These are phyloP conservation scores for Ophioceras dolichostomum DNA, from an alignment of 2,329 filamentous ascomycete genomes.

Conservation along the genomic window DNA sequence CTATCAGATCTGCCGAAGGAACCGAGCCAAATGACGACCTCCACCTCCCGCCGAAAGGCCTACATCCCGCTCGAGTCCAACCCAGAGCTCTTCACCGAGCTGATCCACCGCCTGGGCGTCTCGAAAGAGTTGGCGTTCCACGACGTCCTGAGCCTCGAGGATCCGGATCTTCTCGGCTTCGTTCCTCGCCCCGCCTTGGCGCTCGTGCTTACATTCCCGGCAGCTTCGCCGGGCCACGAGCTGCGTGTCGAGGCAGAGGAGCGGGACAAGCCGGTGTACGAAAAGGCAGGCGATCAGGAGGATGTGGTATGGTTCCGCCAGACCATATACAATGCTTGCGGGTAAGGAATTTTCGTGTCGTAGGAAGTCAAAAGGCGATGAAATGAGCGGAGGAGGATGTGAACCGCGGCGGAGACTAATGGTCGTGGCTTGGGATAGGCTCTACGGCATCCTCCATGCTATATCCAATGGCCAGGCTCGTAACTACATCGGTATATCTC, in stretches of 20 bases:
- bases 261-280: background rate
- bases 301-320: conserved; percentile 76
- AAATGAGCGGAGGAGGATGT: no score
- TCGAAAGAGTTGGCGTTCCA: conserved; percentile 64
- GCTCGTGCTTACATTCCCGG: conserved; percentile 83
- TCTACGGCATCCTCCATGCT: no score
- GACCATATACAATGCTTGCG: conserved; percentile 74
- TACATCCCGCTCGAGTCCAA: conserved; percentile 60
- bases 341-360: no score
- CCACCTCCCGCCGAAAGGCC: conserved; percentile 19
- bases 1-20: no score
- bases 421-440: no score
- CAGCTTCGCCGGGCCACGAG: conserved; percentile 63
- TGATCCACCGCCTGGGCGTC: conserved; percentile 76
- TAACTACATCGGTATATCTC: no score
- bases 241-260: conserved; percentile 65
- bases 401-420: no score
- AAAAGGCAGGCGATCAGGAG: conserved; percentile 28
- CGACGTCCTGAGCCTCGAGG: conserved; percentile 85
- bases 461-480: no score
- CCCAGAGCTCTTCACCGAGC: conserved; percentile 73
- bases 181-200: conserved; percentile 81
- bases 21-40: no score
- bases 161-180: conserved; percentile 72
- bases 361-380: no score